Base-by-base conservation (phyloP, 2,329 filamentous ascomycete genomes). In the Pestalotiopsis sp. region DNA sequence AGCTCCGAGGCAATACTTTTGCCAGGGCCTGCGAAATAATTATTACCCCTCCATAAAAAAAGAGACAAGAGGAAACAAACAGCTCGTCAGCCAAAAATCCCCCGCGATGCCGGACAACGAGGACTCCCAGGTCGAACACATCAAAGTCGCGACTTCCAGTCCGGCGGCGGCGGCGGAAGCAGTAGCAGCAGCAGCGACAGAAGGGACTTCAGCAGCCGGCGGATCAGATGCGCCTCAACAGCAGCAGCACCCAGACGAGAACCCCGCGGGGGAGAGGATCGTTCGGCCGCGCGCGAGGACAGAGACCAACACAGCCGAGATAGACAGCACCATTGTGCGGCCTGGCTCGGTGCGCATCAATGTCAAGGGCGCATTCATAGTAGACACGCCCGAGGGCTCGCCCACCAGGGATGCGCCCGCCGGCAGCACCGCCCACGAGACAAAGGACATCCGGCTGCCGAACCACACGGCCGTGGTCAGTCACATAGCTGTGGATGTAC, bases 391-490 rank as follows among this genome's bases (percentile, higher is more conserved):
- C 71, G 92, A 93, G 73, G 59, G 59, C 12, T 85, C 87, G 3
- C 80, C 80, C 23, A 89, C 86, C 63, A 83, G 89, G 52, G 85
- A 83, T 23, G 84, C 83, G 70, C 84, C 85, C 25, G n/a, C 40
- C 2, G 67, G 66, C 25, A 63, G 62, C 70, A 80, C 84, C 73
- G 80, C 86, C 75, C 80, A 88, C 79, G 93, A 97, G 79, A 94
- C 93, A 68, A 94, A 93, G 78, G 96, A 98, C 78, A 99, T 99
- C 75, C 88, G 96, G n/a, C 84, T 99, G 69, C 96, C 96, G 36
- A 96, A 98, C 80, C 96, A 99, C 81, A 97, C 93, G 13, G 92
- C 93, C 12, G 91, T 97, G 9, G 95, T 99, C 73, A 98, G 94
- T 84, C 96, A 99, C 84, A 93, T 99, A 74, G 96, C 96, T 66